phyloP scores from a whole-genome alignment of 495 filamentous ascomycete genomes.

The Haplographium delicatum region DNA sequence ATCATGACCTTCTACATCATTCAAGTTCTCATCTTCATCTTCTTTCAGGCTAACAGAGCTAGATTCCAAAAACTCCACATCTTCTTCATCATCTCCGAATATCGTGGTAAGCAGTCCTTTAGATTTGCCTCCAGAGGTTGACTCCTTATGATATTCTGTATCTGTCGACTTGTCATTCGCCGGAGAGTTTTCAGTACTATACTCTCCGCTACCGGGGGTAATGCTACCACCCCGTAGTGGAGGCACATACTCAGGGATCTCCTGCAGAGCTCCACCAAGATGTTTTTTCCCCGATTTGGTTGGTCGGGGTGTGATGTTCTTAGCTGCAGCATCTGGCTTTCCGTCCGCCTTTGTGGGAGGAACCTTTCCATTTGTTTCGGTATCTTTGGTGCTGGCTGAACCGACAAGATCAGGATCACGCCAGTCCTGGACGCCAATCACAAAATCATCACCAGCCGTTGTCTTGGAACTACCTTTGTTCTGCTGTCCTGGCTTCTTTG shows the following conservation, averaged over 20 bases:
- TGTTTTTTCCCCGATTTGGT: conserved; percentile 22
- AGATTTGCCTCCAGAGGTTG: conserved; percentile 19
- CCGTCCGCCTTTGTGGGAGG: conserved; percentile 6
- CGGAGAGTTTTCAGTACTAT: conserved; percentile 32
- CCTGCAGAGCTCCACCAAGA: conserved; percentile 25
- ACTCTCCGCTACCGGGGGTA: conserved; percentile 75
- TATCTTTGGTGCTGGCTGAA: conserved; percentile 5
- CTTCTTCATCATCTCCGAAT: conserved; percentile 40
- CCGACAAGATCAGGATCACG: conserved; percentile 73
- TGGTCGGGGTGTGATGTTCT: conserved; percentile 1
- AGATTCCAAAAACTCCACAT: conserved; percentile 20
- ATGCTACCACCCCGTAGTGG: conserved; percentile 62
- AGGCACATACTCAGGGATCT: conserved; percentile 31
- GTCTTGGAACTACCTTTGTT: conserved; percentile 17
- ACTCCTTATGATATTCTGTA: conserved; percentile 13
- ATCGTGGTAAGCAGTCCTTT: conserved; percentile 39
- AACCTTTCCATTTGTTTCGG: conserved; percentile 6
- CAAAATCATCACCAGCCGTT: conserved; percentile 61
- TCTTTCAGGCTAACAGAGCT: conserved; percentile 12
- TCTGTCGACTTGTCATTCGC: background rate
- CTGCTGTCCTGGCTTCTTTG: conserved; percentile 11
- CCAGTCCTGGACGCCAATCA: conserved; percentile 94
- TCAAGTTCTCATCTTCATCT: conserved; percentile 1
- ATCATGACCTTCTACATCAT: conserved; percentile 15
- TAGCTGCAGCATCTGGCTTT: conserved; percentile 23